Evolutionary conservation across 768 basidiomycete genomes (phyloP), one percentile per base, ranked within the genome.

Genomic region (Boletus rubropictus): DNA sequence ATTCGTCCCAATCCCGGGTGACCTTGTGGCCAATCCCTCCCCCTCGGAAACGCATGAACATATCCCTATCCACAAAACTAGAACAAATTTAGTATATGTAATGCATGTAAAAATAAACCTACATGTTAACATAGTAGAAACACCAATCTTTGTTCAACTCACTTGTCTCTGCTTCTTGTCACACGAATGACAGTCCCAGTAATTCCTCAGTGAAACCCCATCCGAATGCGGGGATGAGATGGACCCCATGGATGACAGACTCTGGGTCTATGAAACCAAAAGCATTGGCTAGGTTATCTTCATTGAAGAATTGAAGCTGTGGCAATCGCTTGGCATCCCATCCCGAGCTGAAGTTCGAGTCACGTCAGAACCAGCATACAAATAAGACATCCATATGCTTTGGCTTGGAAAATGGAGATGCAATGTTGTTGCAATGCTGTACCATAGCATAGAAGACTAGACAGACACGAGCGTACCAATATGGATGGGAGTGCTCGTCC

Each of bases 261-360:
- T 48, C 45, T 0, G 77, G 78, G 51, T 79, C 65, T 0, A 79
- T 21, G 38, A 80, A 79, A 0, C 75, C 69, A 46, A 76, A 79
- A 4, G 70, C 62, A 3, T 54, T 52, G 29, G 27, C 25, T 8
- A 42, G 32, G 18, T 65, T 62, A 0, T 58, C 42, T 5, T 52
- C 39, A 2, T 60, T 46, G 1, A 77, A 50, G 52, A 76, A 79
- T 0, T 65, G 64, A 5, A 80, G 31, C 2, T 60, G 56, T 5
- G 65, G 72, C 0, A 77, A 57, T 0, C 61, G 3, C n/a, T 39
- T 39, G 5, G 38, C n/a, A 10, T 39, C 50, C 50, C 66, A 64
- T 2, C 73, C 67, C 12, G 51, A 54, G 1, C 20, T 27, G 40
- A 45, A 58, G 4, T 34, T 46, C 0, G 41, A 51, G 31, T 74